Evolutionary conservation across 495 filamentous ascomycete genomes (phyloP), one percentile per base, ranked within the genome.

Genomic region (Terfezia claveryi): DNA sequence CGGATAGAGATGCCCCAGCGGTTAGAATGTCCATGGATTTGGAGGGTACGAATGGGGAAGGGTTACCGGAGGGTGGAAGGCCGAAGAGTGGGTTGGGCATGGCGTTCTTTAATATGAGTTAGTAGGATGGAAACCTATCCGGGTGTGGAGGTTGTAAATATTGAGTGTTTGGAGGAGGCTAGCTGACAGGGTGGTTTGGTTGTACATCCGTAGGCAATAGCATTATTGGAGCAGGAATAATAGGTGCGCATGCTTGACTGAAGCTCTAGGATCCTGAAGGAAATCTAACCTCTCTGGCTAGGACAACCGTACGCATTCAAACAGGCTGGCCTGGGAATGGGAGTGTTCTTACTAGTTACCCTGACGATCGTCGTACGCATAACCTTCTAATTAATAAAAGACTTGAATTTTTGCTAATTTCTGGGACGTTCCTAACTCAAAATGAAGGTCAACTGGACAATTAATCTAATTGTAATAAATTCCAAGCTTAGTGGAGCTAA

Each of bases 211-310:
- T 20, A 46, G 87, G 88, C 49, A 98, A 98, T 67, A 87, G 81
- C 59, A 98, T 98, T 61, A 96, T 98, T 68, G 91, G 91, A 10
- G 91, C 91, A 4, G 91, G 91, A 1, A 98, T 98, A 61, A 96
- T 98, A 65, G 91, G 75, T 60, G 59, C 38, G 56, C 41, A 50
- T 58, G 12, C 36, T 32, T 32, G 4, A 32, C 27, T 27, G 55
- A 53, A 41, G 38, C 36, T 49, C 51, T 58, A 49, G 44, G 44
- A 20, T 4, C 17, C 23, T 36, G 5, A 17, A 3, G 10, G 10
- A 56, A 2, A 32, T 32, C 27, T 32, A 32, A 32, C 27, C 7
- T 32, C 27, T 32, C 27, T 32, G 27, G 4, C 27, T 55, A 71
- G 69, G 86, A 2, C 92, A 96, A 67, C 87, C 91, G 9, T 96